Evolutionary conservation across 1,284 basidiomycete genomes (phyloP), one percentile per base, ranked within the genome.

Genomic region (Pseudomicrostroma phylloplanum): DNA sequence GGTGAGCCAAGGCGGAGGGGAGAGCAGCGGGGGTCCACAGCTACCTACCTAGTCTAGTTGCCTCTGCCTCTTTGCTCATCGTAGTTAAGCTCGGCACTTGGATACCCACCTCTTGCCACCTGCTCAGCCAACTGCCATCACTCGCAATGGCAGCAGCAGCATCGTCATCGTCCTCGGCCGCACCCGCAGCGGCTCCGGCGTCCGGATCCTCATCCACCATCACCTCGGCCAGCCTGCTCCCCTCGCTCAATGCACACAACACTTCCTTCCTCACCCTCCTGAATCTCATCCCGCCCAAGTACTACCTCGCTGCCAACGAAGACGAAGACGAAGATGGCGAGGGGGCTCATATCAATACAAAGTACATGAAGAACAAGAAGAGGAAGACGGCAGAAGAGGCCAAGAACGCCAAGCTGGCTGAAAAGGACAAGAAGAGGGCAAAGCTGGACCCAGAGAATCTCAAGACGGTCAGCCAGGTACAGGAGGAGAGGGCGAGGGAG

Each of bases 331-430:
- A 56, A 15, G 26, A 53, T 7, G 64, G 67, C 13, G 49, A 40
- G 25, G 23, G 23, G 21, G 39, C 15, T 6, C 67, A 61, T 13
- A 56, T 62, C 15, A 67, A 66, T 3, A 62, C 65, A 51, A 73
- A 75, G 58, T 77, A 68, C 68, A 68, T 71, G 63, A 78, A 78
- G 66, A 78, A 76, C 67, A 76, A 69, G 58, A 73, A 76, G 70
- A 67, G 67, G 55, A 71, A 78, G 61, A 70, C 73, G 56, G 64
- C 69, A 53, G 61, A 67, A n/a, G 67, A 68, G 57, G 67, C 69
- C 49, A 78, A 78, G 61, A 59, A 68, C 8, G 66, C 65, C 58
- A 58, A 65, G 13, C 64, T 65, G 15, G 66, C 66, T 36, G 67
- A 69, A 2, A 76, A 73, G 60, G 69, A 70, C 39, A 65, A 68